Percentiles rank a stretch among this genome's conserved stretches.
phyloP scores from a whole-genome alignment of 495 filamentous ascomycete species.

The Penicillium tannophilum region DNA sequence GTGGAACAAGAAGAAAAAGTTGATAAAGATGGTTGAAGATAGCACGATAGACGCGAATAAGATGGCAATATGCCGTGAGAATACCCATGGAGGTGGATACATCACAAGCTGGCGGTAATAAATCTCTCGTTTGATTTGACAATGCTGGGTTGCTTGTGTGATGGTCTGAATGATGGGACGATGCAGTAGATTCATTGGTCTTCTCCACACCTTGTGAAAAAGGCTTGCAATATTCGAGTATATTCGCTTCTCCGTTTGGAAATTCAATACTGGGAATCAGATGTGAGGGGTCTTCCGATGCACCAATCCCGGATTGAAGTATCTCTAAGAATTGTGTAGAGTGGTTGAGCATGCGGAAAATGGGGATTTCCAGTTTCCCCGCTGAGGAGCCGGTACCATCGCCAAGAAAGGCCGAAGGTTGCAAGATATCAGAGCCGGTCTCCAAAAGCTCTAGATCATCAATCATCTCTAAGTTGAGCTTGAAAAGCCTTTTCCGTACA shows the following conservation, averaged over 20 bases:
- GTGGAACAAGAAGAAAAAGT: slow-evolving; percentile 21
- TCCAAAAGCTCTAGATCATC: slow-evolving; percentile 26
- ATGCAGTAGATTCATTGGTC: slow-evolving; percentile 6
- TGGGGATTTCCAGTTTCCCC: slow-evolving; percentile 20
- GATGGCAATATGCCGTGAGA: slow-evolving; percentile 21
- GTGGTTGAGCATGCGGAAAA: slow-evolving; percentile 24
- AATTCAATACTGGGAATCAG: background rate
- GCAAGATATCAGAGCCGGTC: background rate
- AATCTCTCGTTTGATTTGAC: background rate
- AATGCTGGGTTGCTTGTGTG: slow-evolving; percentile 4
- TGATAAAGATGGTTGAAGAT: slow-evolving; percentile 26
- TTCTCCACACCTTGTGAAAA: background rate
- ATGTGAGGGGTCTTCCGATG: background rate
- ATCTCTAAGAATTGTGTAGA: slow-evolving; percentile 23
- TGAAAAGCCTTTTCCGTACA: slow-evolving; percentile 16
- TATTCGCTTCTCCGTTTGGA: background rate
- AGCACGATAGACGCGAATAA: slow-evolving; percentile 20
- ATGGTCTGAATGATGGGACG: slow-evolving; percentile 19
- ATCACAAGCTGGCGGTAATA: background rate
- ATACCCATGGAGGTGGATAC: slow-evolving; percentile 17
- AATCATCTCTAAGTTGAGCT: slow-evolving; percentile 19
- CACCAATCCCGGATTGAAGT: background rate
- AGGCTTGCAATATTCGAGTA: background rate
- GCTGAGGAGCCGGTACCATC: background rate
- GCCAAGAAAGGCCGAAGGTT: slow-evolving; percentile 4